phyloP scores from a whole-genome alignment of 768 basidiomycete genomes.

The Trametes elegans region DNA sequence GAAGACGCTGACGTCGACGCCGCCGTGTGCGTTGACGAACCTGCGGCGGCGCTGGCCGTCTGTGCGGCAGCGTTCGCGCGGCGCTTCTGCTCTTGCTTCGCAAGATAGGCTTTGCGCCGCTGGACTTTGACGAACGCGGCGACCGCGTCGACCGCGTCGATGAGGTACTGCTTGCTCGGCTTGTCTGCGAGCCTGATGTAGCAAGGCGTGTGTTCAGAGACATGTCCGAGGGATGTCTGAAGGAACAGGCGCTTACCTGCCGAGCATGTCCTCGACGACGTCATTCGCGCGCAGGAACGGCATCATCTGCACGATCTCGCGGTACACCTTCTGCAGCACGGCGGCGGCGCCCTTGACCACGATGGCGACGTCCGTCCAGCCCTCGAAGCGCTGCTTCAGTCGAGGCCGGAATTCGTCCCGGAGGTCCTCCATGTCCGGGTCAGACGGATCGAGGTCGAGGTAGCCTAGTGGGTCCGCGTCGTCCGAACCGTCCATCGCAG shows the following conservation, averaged over 20 bases:
- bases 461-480: slow-evolving; percentile 48
- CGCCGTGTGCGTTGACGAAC: neutral
- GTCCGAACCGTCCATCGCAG: slow-evolving; percentile 38
- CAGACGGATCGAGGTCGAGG: slow-evolving; percentile 49
- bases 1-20: neutral
- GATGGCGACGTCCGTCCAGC: slow-evolving; percentile 47
- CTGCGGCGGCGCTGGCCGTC: neutral
- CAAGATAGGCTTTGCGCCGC: slow-evolving; percentile 35
- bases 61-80: slow-evolving; percentile 2
- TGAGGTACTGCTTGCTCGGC: slow-evolving; percentile 50
- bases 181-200: slow-evolving; percentile 48
- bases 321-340: slow-evolving; percentile 42
- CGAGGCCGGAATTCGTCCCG: slow-evolving; percentile 60
- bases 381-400: slow-evolving; percentile 54
- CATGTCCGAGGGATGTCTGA: neutral
- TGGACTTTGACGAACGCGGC: slow-evolving; percentile 51
- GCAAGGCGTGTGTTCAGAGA: neutral
- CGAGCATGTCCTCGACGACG: slow-evolving; percentile 54
- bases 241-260: slow-evolving; percentile 38
- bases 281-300: slow-evolving; percentile 53
- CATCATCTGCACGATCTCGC: slow-evolving; percentile 49
- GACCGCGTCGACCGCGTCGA: slow-evolving; percentile 50
- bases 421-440: slow-evolving; percentile 58
- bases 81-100: slow-evolving; percentile 17
- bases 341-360: slow-evolving; percentile 38